Base-by-base conservation (phyloP, 768 basidiomycete genomes). In the Plicaturopsis crispa region DNA sequence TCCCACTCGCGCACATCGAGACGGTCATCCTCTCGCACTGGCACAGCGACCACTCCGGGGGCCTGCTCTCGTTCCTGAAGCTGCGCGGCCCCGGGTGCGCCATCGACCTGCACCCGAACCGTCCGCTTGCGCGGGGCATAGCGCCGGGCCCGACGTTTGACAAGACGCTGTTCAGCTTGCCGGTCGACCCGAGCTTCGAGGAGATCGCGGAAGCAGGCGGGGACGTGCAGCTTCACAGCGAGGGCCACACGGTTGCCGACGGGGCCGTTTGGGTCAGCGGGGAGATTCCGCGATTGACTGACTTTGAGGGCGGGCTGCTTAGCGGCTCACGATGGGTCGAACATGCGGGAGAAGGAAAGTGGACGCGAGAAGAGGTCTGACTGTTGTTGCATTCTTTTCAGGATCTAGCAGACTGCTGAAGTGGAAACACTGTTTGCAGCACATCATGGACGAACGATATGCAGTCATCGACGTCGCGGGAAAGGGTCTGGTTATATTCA, bases 381-480 rank as follows among this genome's bases (percentile, higher is more conserved):
- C n/a, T n/a, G n/a, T n/a, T n/a, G n/a, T n/a, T n/a, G n/a, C 41
- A 60, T 43, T 10, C 28, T 30, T 16, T 24, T 12, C 23, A n/a
- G n/a, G n/a, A n/a, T n/a, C n/a, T n/a, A n/a, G n/a, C n/a, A n/a
- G n/a, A n/a, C n/a, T 22, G n/a, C 32, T 33, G 40, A 33, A 47
- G n/a, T 35, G 1, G 23, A 28, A 3, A 18, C 24, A 33, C 5
- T 37, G 4, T 41, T n/a, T n/a, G n/a, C n/a, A 89, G 84, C 68
- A 80, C 35, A 76, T 91, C 46, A 77, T 81, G 77, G 88, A 90
- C 47, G 89, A 91, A 52, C 68, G 89, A 17, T 91, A 89, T 51
- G 77, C 73, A 34, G 79, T 64, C 0, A 60, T 90, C 18, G 84
- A 90, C 55, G 80, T 91, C 0, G 65, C 67, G n/a, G 86, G 83